Percentiles rank a stretch among this genome's conserved stretches.
These are phyloP conservation scores for Colletotrichum scovillei DNA, from an alignment of 2,329 filamentous ascomycete species.

Conservation along the genomic window DNA sequence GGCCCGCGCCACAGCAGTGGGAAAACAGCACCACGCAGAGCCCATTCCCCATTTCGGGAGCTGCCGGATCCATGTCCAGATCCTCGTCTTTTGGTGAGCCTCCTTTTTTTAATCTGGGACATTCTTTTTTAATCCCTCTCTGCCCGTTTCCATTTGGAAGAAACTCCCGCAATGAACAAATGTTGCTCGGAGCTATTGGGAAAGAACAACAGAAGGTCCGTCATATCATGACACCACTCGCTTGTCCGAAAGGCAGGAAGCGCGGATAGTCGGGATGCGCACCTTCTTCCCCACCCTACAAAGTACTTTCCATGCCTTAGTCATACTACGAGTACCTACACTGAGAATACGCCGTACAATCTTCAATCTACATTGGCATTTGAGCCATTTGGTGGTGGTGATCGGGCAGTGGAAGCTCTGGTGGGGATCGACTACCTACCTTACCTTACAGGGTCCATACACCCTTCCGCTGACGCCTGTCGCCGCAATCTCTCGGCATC, in stretches of 20 bases:
- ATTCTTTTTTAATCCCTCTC: not conserved
- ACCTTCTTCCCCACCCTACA: not conserved
- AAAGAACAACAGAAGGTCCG: not conserved
- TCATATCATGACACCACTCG: not conserved
- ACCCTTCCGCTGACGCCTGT: conserved; percentile 7
- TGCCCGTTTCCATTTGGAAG: not conserved
- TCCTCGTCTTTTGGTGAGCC: not conserved
- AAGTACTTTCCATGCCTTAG: not conserved
- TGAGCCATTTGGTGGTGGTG: not conserved
- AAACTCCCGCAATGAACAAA: not conserved
- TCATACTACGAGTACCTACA: not conserved
- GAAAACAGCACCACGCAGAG: conserved; percentile 18
- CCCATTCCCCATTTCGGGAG: not conserved
- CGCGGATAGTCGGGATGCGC: not conserved
- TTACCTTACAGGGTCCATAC: not conserved
- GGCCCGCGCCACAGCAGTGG: not conserved
- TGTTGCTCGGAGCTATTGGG: not conserved
- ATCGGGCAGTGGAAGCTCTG: conserved; percentile 5
- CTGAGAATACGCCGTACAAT: no score
- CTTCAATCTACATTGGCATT: not conserved
- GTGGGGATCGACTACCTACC: conserved; percentile 10
- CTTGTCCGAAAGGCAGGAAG: not conserved
- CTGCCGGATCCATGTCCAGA: not conserved
- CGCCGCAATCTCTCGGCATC: conserved; percentile 32
- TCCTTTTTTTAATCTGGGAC: not conserved